Percentiles rank a stretch among this genome's conserved stretches.
Evolutionary conservation across 331 rosid species (phyloP).

Genomic region (Arachis monticola): DNA sequence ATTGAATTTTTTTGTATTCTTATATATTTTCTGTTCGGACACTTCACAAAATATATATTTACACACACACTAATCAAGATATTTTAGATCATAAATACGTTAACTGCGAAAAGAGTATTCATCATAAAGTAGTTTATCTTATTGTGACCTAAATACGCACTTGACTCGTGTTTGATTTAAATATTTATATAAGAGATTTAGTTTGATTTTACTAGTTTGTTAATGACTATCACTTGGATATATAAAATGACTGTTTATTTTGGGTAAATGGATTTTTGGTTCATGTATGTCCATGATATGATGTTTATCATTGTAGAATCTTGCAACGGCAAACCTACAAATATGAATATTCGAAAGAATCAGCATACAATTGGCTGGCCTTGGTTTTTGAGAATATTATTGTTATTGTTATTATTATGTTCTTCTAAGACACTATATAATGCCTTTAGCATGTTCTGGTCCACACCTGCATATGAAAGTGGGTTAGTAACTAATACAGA

Average conservation of each 20-base stretch:
- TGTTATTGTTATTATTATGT: too few species aligned
- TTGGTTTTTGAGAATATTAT: slow-evolving; percentile 25
- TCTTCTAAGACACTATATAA: not conserved
- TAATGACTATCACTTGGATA: not conserved
- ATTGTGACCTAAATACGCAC: not conserved
- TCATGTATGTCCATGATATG: slow-evolving; percentile 27
- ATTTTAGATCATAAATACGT: not conserved
- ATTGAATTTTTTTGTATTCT: not conserved
- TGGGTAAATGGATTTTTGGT: slow-evolving; percentile 33
- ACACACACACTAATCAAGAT: too few species aligned
- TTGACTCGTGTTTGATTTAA: not conserved
- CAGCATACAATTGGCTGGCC: slow-evolving; percentile 30
- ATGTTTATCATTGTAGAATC: slow-evolving; percentile 43
- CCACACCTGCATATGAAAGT: slow-evolving; percentile 41
- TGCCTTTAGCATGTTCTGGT: slow-evolving; percentile 23
- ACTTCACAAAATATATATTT: not conserved
- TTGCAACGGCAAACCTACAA: slow-evolving; percentile 37
- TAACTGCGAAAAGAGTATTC: not conserved
- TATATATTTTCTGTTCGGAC: not conserved
- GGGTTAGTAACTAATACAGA: slow-evolving; percentile 15
- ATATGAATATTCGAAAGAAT: slow-evolving; percentile 44
- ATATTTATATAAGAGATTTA: not conserved
- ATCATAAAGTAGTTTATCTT: not conserved
- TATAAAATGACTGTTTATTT: slow-evolving; percentile 6
- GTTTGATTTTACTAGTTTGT: not conserved